A percentile compares a stretch with the other conserved stretches of the same genome.
phyloP scores from a whole-genome alignment of 352 stramenopile species.

The Globisporangium okanoganense region DNA sequence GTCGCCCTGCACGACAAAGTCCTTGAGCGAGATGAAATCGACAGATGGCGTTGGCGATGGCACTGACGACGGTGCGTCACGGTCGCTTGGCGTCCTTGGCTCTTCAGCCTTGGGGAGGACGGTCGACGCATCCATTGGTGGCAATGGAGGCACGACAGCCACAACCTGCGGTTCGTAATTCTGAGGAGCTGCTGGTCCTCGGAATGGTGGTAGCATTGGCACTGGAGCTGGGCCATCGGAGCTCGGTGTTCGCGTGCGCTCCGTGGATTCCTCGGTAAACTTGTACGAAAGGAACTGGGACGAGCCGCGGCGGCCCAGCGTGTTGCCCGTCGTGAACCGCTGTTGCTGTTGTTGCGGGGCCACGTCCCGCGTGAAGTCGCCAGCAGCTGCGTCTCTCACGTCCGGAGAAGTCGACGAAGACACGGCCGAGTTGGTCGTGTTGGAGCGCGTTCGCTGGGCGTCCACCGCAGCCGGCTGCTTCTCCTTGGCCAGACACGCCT shows the following conservation, averaged over 20 bases:
- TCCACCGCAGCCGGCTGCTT: constrained; percentile 4
- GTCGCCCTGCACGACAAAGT: constrained; percentile 39
- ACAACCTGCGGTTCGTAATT: constrained; percentile 5
- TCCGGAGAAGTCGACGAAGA: not conserved
- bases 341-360: constrained; percentile 8
- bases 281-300: constrained; percentile 14
- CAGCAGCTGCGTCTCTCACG: not conserved
- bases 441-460: not conserved
- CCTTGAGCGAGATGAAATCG: constrained; percentile 52
- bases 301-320: constrained; percentile 15
- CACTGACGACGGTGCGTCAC: not conserved
- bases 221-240: constrained; percentile 7
- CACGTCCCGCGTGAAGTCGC: constrained; percentile 15
- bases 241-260: constrained; percentile 14
- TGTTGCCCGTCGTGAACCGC: constrained; percentile 1
- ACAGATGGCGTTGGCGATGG: not conserved
- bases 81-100: not conserved
- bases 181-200: not conserved
- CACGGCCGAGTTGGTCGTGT: not conserved
- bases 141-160: not conserved
- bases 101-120: not conserved
- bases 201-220: constrained; percentile 1
- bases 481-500: constrained; percentile 69
- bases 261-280: constrained; percentile 7
- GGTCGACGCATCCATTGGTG: not conserved